phyloP scores from a whole-genome alignment of 495 filamentous ascomycete genomes.

The Penicillium macrosclerotiorum region DNA sequence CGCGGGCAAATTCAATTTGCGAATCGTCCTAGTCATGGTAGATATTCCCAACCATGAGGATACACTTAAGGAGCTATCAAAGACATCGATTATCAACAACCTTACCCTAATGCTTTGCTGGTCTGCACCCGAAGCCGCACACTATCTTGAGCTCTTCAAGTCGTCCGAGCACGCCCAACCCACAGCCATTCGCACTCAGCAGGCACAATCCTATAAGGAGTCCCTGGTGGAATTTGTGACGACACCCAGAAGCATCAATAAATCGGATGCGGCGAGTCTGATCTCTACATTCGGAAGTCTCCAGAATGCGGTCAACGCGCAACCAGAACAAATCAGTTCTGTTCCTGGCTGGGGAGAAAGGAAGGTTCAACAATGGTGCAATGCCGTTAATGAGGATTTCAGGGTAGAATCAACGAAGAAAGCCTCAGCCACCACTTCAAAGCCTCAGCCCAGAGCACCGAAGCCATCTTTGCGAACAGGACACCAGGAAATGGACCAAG shows the following conservation, averaged over 20 bases:
- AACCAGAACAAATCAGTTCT: constrained; percentile 75
- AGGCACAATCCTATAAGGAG: constrained; percentile 79
- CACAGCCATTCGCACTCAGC: constrained; percentile 75
- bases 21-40: constrained; percentile 84
- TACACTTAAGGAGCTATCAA: constrained; percentile 74
- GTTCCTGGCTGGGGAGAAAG: constrained; percentile 93
- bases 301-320: constrained; percentile 80
- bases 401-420: constrained; percentile 66
- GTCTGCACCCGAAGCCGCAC: constrained; percentile 86
- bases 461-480: not conserved
- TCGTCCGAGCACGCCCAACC: constrained; percentile 83
- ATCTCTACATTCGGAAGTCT: constrained; percentile 87
- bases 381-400: constrained; percentile 79
- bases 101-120: constrained; percentile 90
- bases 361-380: constrained; percentile 84
- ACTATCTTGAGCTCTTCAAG: constrained; percentile 94
- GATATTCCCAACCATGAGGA: constrained; percentile 89
- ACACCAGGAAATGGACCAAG: constrained; percentile 17
- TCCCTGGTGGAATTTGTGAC: constrained; percentile 93
- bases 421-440: constrained; percentile 34
- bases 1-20: constrained; percentile 76
- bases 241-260: constrained; percentile 84
- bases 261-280: constrained; percentile 84
- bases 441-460: not conserved
- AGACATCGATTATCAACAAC: constrained; percentile 87